Conservation (phyloP, 2,329 filamentous ascomycete genomes). For the Aspergillus sojae region DNA sequence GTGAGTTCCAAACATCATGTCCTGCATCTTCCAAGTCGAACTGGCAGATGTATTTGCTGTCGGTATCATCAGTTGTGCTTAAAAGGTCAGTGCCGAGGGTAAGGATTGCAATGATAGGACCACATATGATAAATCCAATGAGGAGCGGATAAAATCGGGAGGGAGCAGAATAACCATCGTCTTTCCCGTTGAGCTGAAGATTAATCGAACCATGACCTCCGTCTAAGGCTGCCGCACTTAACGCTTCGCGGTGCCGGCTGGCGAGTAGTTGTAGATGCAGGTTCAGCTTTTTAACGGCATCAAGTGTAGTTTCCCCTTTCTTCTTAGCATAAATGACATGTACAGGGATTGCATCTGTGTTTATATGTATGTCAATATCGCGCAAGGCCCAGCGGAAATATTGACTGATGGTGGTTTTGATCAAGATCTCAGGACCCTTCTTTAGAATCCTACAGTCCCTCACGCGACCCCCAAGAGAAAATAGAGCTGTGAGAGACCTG, state of each 20-base stretch:
- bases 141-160: constrained; percentile 49
- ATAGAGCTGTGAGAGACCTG: constrained; percentile 53
- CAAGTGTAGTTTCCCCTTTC: constrained; percentile 40
- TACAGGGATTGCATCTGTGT: constrained; percentile 43
- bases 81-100: constrained; percentile 50
- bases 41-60: constrained; percentile 47
- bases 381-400: constrained; percentile 59
- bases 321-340: constrained; percentile 49
- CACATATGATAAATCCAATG: constrained; percentile 57
- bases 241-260: constrained; percentile 42
- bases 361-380: constrained; percentile 49
- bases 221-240: constrained; percentile 6
- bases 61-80: constrained; percentile 18
- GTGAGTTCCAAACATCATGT: constrained; percentile 63
- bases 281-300: constrained; percentile 48
- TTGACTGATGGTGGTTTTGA: constrained; percentile 45
- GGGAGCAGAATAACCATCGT: constrained; percentile 16
- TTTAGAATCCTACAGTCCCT: constrained; percentile 52
- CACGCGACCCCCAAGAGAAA: constrained; percentile 54
- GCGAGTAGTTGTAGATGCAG: constrained; percentile 48
- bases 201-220: background rate
- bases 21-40: constrained; percentile 57
- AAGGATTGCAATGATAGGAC: constrained; percentile 56
- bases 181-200: background rate
- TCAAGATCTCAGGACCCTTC: constrained; percentile 37